Percentiles rank a stretch among this genome's conserved stretches.
Conservation (phyloP, 2,329 filamentous ascomycete genomes). For the Cladobotryum protrusum region DNA sequence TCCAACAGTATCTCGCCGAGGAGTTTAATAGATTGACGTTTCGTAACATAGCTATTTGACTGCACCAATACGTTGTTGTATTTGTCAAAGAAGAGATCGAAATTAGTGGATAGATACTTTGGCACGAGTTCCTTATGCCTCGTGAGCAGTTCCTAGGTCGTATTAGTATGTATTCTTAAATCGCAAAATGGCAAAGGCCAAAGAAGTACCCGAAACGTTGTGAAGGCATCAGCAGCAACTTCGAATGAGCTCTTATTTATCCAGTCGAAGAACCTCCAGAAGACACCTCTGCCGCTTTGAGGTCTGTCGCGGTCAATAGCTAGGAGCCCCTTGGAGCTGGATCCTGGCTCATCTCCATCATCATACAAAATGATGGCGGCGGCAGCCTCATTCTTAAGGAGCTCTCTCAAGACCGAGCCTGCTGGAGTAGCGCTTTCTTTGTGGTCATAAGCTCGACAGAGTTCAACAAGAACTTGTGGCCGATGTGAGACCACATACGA, state of each 20-base stretch:
- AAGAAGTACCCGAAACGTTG: slow-evolving; percentile 73
- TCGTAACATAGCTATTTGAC: slow-evolving; percentile 94
- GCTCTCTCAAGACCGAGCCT: slow-evolving; percentile 81
- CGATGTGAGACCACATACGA: slow-evolving; percentile 82
- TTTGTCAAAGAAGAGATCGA: slow-evolving; percentile 83
- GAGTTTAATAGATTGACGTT: slow-evolving; percentile 95
- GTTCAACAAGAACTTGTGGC: slow-evolving; percentile 78
- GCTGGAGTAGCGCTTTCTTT: slow-evolving; percentile 89
- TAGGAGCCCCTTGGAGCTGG: slow-evolving; percentile 67
- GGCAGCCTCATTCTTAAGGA: slow-evolving; percentile 82
- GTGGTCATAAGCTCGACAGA: slow-evolving; percentile 85
- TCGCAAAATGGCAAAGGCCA: not conserved
- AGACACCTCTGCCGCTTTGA: slow-evolving; percentile 76
- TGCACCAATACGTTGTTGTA: slow-evolving; percentile 87
- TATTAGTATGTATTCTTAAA: not conserved
- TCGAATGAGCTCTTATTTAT: slow-evolving; percentile 96
- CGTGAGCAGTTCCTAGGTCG: slow-evolving; percentile 76
- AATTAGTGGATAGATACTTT: slow-evolving; percentile 81
- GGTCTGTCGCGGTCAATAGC: slow-evolving; percentile 70
- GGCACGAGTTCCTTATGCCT: slow-evolving; percentile 90
- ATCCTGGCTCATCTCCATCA: slow-evolving; percentile 66
- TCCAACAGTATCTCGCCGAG: slow-evolving; percentile 92
- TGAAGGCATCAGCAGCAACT: slow-evolving; percentile 94
- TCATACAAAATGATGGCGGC: slow-evolving; percentile 91
- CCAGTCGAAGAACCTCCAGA: slow-evolving; percentile 97